phyloP scores from a whole-genome alignment of 2,329 filamentous ascomycete species.

The Aspergillus aculeatus region DNA sequence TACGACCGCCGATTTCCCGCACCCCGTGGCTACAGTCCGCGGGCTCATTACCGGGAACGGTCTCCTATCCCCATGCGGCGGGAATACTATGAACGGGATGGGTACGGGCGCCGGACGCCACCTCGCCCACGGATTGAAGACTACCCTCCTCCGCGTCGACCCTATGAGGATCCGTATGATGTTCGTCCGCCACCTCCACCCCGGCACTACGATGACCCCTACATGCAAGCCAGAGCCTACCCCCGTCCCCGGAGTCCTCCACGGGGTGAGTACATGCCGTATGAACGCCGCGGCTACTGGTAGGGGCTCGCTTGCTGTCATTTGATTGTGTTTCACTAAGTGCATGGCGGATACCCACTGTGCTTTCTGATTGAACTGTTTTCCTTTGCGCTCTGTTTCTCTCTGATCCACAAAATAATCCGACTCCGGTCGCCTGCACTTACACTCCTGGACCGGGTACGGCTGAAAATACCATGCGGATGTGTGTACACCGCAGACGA shows the following conservation, averaged over 20 bases:
- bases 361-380: conserved; percentile 10
- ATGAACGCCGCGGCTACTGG: conserved; percentile 48
- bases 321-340: conserved; percentile 16
- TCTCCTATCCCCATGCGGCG: conserved; percentile 69
- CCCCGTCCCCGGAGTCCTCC: conserved; percentile 48
- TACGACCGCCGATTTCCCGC: conserved; percentile 80
- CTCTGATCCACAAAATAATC: conserved; percentile 6
- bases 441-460: conserved; percentile 3
- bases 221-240: conserved; percentile 57
- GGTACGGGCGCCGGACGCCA: conserved; percentile 74
- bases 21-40: conserved; percentile 79
- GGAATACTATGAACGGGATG: conserved; percentile 83
- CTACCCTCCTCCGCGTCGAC: conserved; percentile 61
- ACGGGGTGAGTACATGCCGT: conserved; percentile 41
- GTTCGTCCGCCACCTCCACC: conserved; percentile 52
- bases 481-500: background rate
- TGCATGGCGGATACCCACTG: conserved; percentile 27
- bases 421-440: background rate
- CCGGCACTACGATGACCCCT: conserved; percentile 57
- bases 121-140: conserved; percentile 76
- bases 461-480: background rate
- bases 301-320: conserved; percentile 28
- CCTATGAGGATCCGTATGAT: conserved; percentile 62
- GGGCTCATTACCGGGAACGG: conserved; percentile 81
- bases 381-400: conserved; percentile 3